Evolutionary conservation across 768 basidiomycete species (phyloP).

Genomic region (Auriscalpium orientale): DNA sequence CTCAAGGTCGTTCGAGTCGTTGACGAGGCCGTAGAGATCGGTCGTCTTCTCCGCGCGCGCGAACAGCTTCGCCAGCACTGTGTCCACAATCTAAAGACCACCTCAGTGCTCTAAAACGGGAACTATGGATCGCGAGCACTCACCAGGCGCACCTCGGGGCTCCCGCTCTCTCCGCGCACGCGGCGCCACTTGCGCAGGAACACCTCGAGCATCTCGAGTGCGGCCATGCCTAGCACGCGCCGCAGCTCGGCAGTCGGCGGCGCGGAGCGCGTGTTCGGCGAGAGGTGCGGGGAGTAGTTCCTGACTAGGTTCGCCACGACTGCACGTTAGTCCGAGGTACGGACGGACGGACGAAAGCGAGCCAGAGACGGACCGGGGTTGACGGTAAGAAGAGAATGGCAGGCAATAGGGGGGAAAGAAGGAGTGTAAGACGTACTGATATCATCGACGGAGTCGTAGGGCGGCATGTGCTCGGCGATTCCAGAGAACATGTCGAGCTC

Average conservation of each 20-base stretch:
- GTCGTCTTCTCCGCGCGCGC: conserved; percentile 51
- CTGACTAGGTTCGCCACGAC: conserved; percentile 85
- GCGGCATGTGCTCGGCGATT: conserved; percentile 61
- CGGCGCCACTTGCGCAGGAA: conserved; percentile 59
- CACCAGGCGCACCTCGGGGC: conserved; percentile 16
- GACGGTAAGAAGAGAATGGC: conserved; percentile 13
- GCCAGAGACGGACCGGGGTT: conserved; percentile 16
- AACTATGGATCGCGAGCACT: background rate
- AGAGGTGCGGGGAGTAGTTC: conserved; percentile 85
- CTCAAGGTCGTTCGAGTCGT: conserved; percentile 43
- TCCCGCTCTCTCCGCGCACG: conserved; percentile 32
- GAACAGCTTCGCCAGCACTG: conserved; percentile 69
- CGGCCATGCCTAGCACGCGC: conserved; percentile 53
- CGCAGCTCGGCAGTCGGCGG: conserved; percentile 65
- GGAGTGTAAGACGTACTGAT: conserved; percentile 62
- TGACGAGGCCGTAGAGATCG: conserved; percentile 54
- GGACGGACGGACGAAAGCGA: conserved; percentile 23
- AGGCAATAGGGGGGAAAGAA: conserved; percentile 1
- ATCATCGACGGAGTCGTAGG: conserved; percentile 65
- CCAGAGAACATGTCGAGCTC: conserved; percentile 68
- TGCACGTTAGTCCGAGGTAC: conserved; percentile 60
- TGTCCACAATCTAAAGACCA: conserved; percentile 61
- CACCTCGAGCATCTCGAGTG: conserved; percentile 66
- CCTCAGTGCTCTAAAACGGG: background rate
- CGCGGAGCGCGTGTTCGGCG: conserved; percentile 58